Evolutionary conservation across 2,329 filamentous ascomycete species (phyloP).

Genomic region (Phyllosticta citriasiana): DNA sequence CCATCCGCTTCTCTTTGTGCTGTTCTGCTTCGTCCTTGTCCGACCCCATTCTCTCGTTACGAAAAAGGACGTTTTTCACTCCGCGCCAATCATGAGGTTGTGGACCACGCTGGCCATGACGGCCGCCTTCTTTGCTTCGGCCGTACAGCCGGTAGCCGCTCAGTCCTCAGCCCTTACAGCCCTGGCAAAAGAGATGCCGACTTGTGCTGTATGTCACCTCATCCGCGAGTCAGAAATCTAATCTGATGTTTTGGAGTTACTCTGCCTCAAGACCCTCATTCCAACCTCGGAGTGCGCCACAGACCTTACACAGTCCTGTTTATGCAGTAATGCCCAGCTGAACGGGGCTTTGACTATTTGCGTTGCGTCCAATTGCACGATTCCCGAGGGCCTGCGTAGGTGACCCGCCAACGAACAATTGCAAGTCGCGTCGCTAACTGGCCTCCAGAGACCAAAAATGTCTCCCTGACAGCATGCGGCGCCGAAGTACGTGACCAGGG

Average conservation of each 20-base stretch:
- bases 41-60: background rate
- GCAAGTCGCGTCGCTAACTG: background rate
- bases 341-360: slow-evolving; percentile 25
- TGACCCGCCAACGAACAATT: background rate
- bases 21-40: background rate
- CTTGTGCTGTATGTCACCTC: slow-evolving; percentile 3
- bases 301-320: slow-evolving; percentile 28
- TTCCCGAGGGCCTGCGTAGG: slow-evolving; percentile 24
- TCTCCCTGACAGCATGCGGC: slow-evolving; percentile 26
- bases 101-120: slow-evolving; percentile 8
- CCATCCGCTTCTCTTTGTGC: background rate
- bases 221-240: background rate
- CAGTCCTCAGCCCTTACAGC: background rate
- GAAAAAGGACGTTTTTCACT: background rate
- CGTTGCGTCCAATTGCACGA: slow-evolving; percentile 24
- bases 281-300: slow-evolving; percentile 27
- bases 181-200: slow-evolving; percentile 1
- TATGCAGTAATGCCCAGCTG: slow-evolving; percentile 29
- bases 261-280: slow-evolving; percentile 17
- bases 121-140: background rate
- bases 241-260: slow-evolving; percentile 11
- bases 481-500: slow-evolving; percentile 26
- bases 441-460: slow-evolving; percentile 27
- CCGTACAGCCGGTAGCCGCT: background rate
- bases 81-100: slow-evolving; percentile 4